Evolutionary conservation across 1,284 basidiomycete species (phyloP), one percentile per base, ranked within the genome.

Genomic region (Pseudozyma sp.): DNA sequence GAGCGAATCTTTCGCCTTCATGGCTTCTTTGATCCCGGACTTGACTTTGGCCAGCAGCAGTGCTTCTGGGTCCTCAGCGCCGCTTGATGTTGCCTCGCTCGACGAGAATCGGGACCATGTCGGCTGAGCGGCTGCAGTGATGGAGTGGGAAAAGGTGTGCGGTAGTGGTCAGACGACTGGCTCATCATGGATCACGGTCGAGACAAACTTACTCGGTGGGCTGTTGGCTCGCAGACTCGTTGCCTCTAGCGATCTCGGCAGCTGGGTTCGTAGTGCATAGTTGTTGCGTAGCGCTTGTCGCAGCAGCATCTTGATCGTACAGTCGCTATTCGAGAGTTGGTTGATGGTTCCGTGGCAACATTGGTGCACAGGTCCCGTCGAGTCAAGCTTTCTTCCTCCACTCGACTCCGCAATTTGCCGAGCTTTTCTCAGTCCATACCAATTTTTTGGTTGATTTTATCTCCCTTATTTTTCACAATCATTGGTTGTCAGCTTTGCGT

Each of bases 1-100:
- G 57, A 71, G 55, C 54, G 64, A 66, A 54, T 80, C 75, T 34
- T 77, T 79, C 19, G 76, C 63, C 47, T 73, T 67, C 78, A 80
- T 80, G 0, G 78, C 69, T 35, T 74, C 71, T 51, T 79, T 80
- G 58, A 78, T 73, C 13, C 78, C 68, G 0, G 54, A 49, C 50
- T 80, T 80, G 62, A 80, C 62, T 31, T 54, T 64, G 11, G 57
- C 59, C 42, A 78, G 43, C 39, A 78, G 47, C 17, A 62, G 57
- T 10, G 56, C 70, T 39, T 78, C 77, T 8, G 64, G 54, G 39
- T 73, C 70, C 29, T 69, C 57, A 42, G n/a, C 24, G 24, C 16
- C 30, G 24, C 34, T 43, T 14, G 67, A 9, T 4, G 58, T 9
- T 43, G 60, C 56, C 42, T 69, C 67, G 29, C 46, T 69, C 0